phyloP scores from a whole-genome alignment of 805 yeast genomes.

The Starmerella floris region DNA sequence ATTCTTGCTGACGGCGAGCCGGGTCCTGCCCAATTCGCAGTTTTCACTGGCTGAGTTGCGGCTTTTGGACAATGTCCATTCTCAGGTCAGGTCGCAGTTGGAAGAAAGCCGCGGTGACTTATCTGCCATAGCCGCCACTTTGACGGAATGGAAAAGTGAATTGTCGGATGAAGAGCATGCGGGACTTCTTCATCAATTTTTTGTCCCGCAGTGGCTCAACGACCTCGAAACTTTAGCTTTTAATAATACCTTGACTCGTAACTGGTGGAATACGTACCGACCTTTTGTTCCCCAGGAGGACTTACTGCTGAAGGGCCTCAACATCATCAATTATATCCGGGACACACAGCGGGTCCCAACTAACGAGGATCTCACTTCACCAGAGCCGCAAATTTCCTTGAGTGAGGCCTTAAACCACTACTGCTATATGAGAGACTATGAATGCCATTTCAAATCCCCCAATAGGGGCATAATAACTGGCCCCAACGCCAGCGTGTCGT shows the following conservation, averaged over 20 bases:
- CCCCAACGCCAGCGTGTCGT: neutral
- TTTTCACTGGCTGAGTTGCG: neutral
- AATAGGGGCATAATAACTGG: neutral
- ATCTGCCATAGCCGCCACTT: neutral
- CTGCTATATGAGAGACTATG: neutral
- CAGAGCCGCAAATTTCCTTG: neutral
- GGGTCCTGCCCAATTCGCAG: neutral
- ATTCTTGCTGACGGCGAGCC: neutral
- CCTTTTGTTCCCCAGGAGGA: neutral
- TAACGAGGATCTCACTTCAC: neutral
- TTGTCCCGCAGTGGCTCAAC: neutral
- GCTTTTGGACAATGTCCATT: too few species aligned
- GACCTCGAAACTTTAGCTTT: neutral
- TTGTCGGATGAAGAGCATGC: neutral
- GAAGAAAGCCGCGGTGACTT: neutral
- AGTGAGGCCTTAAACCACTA: neutral
- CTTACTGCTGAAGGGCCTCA: neutral
- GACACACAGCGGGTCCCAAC: neutral
- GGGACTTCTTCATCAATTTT: neutral
- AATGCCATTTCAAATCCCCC: neutral
- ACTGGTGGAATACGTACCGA: neutral
- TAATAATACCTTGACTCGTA: neutral
- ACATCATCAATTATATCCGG: neutral
- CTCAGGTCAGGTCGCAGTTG: neutral
- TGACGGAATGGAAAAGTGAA: neutral